Base-by-base conservation (phyloP, 768 basidiomycete species). In the Boletus rubescentipes region DNA sequence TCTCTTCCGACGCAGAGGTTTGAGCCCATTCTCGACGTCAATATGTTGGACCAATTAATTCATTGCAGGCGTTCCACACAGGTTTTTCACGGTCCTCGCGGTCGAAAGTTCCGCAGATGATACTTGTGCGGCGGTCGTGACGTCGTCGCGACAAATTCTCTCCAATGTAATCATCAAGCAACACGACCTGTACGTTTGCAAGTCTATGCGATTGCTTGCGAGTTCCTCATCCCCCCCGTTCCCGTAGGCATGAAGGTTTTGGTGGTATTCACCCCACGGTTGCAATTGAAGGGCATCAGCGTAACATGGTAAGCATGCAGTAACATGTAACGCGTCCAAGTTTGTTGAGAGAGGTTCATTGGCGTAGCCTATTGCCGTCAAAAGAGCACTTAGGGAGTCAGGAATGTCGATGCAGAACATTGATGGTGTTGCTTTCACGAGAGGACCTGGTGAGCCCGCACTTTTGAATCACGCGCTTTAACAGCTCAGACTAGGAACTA, bases 101-200 rank as follows among this genome's bases (percentile, higher is more conserved):
- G 63, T 96, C 35, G 94, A 97, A 70, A 86, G 87, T 2, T 94
- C 92, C 12, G 93, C 93, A 14, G 96, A 99, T 69, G 97, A 98
- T 66, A 91, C 93, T 1, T 96, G 93, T 62, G 92, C 87, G 15
- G 89, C 95, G 1, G 77, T 98, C 46, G 88, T 99, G 34, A 80
- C 82, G 18, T 89, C 87, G 1, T 74, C 80, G 9, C 79, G 83
- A 18, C 64, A 76, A 64, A 77, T 98, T 37, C 82, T 90, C 49
- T 86, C 92, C 3, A 96, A 94, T 67, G 81, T 98, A 5, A 87
- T 98, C 55, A 73, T 91, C 36, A 91, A 89, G 65, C 95, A 98
- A 65, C 80, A 90, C 56, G 65, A 79, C 37, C 65, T 85, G 84
- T 86, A 58, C 39, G 82, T 60, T 65, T 85, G 84, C 85, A 58